phyloP scores from a whole-genome alignment of 371 early-diverging fungal species.

The Mortierella sp. region DNA sequence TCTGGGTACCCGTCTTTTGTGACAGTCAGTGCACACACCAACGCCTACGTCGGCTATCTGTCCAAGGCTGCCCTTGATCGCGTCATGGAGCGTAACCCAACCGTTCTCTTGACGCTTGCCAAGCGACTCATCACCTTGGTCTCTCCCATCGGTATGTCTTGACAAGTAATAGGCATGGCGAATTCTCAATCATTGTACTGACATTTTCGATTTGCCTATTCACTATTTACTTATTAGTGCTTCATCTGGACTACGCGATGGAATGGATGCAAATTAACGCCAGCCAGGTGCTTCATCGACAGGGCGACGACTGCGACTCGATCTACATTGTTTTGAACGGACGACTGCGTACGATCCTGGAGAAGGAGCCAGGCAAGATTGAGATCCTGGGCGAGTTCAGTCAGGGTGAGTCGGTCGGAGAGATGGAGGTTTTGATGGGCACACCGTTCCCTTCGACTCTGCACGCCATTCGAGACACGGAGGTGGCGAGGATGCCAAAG shows the following conservation, averaged over 20 bases:
- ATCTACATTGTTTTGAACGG: slow-evolving; percentile 96
- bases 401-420: slow-evolving; percentile 93
- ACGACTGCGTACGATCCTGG: slow-evolving; percentile 88
- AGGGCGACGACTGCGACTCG: slow-evolving; percentile 88
- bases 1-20: slow-evolving; percentile 93
- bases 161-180: not conserved
- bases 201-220: not conserved
- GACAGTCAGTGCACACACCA: slow-evolving; percentile 84
- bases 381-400: slow-evolving; percentile 95
- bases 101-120: slow-evolving; percentile 87
- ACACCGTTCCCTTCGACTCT: slow-evolving; percentile 87
- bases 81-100: slow-evolving; percentile 88
- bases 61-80: slow-evolving; percentile 86
- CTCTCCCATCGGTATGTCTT: slow-evolving; percentile 81
- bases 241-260: slow-evolving; percentile 95
- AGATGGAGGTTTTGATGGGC: slow-evolving; percentile 92
- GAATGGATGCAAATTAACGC: slow-evolving; percentile 97
- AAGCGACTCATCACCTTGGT: slow-evolving; percentile 87
- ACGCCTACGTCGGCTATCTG: slow-evolving; percentile 88
- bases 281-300: slow-evolving; percentile 91
- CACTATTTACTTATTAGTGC: slow-evolving; percentile 56
- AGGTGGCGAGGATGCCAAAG: slow-evolving; percentile 96
- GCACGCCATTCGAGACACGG: slow-evolving; percentile 97
- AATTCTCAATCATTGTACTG: not conserved
- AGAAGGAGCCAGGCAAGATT: slow-evolving; percentile 73